phyloP scores from a whole-genome alignment of 345 rosid species.

The Eucalyptus regnans region DNA sequence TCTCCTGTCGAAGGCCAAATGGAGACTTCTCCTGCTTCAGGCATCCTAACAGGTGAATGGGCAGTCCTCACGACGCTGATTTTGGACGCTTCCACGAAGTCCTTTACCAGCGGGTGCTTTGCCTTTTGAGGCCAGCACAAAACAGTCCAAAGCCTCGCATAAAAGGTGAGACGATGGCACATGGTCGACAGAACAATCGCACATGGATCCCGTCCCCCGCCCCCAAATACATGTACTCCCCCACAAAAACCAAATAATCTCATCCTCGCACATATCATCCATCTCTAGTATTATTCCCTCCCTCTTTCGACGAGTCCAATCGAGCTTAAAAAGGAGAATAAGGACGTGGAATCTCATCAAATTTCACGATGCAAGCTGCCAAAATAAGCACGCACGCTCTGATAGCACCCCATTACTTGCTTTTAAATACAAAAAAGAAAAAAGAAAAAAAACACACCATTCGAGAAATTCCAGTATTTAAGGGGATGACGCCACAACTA shows the following conservation, averaged over 20 bases:
- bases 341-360: background rate
- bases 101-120: background rate
- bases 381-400: background rate
- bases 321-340: background rate
- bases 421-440: background rate
- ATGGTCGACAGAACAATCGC: background rate
- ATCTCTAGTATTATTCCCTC: background rate
- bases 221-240: background rate
- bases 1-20: background rate
- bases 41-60: background rate
- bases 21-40: background rate
- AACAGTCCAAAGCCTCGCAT: background rate
- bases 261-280: background rate
- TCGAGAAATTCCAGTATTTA: background rate
- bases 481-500: background rate
- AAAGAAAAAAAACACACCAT: background rate
- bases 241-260: background rate
- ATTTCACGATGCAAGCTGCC: background rate
- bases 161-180: background rate
- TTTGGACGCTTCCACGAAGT: background rate
- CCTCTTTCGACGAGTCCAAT: background rate
- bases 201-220: background rate
- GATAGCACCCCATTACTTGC: background rate
- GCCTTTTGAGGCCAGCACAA: background rate
- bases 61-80: background rate